Percentiles rank a stretch among this genome's conserved stretches.
Evolutionary conservation across 345 rosid genomes (phyloP).

Genomic region (Citrus maxima): DNA sequence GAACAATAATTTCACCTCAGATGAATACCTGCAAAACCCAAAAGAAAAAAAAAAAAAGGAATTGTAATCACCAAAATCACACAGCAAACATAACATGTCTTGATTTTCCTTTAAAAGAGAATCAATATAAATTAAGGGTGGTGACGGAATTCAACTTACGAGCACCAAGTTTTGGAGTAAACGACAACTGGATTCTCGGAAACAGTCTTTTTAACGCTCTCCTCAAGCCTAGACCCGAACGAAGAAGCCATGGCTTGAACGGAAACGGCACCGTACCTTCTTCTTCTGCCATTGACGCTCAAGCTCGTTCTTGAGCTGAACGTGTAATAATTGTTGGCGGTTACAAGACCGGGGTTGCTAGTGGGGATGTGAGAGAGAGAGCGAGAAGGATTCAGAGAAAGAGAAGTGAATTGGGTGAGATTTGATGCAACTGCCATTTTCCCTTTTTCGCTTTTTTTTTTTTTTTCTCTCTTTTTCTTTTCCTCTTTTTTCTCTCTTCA

Average conservation of each 20-base stretch:
- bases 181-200: slow-evolving; percentile 76
- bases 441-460: neutral
- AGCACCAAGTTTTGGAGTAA: slow-evolving; percentile 96
- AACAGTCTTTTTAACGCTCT: slow-evolving; percentile 62
- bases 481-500: neutral
- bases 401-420: slow-evolving; percentile 33
- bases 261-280: slow-evolving; percentile 32
- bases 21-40: slow-evolving; percentile 56
- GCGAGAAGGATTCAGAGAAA: slow-evolving; percentile 36
- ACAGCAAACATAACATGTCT: neutral
- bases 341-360: slow-evolving; percentile 4
- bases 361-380: slow-evolving; percentile 17
- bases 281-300: slow-evolving; percentile 24
- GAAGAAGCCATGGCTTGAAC: slow-evolving; percentile 66
- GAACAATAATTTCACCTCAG: slow-evolving; percentile 90
- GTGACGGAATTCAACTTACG: slow-evolving; percentile 51
- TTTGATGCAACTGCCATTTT: slow-evolving; percentile 54
- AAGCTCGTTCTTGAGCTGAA: slow-evolving; percentile 15
- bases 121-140: neutral
- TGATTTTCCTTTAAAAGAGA: neutral
- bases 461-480: neutral
- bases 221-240: slow-evolving; percentile 85
- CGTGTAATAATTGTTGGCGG: neutral
- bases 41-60: neutral
- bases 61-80: neutral